Base-by-base conservation (phyloP, 768 basidiomycete species). In the Hygrophorus pudorinus region DNA sequence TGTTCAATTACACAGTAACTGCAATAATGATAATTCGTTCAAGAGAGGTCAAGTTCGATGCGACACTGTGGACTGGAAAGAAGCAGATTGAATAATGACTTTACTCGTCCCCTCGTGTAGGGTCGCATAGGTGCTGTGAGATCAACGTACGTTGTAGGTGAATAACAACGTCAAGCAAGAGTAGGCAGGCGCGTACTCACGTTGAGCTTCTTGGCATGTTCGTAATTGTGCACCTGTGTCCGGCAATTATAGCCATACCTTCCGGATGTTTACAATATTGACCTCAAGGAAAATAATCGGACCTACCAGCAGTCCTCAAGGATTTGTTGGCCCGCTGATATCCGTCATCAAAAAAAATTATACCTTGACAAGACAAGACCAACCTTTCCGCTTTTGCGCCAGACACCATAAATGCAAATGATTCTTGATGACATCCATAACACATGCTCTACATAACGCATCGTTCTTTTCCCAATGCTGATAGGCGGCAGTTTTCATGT, bases 211-310 rank as follows among this genome's bases (percentile, higher is more conserved):
- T 13, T 3, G 0, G 61, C 62, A 44, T 65, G 63, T 1, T 12
- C 20, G 2, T 13, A 9, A 14, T 49, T 56, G 45, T 63, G 62
- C 1, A 47, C 44, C 52, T 60, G 59, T 9, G 63, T 65, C 33
- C 63, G 57, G 38, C 63, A 65, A 38, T 59, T 56, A 39, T 60
- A 63, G 7, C 63, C 63, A 39, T 65, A 65, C 59, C 59, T 60
- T 35, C 14, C 9, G 40, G 12, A 13, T 8, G 1, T 14, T 33
- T 35, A 30, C 45, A 38, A 18, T 2, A 34, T 27, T 18, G 12
- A 20, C 8, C 4, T 32, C 12, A 11, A n/a, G 10, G 17, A n/a
- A 10, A 17, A n/a, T 36, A 7, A 10, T 10, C 21, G 6, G 14
- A 49, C 59, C 30, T 38, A 60, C 63, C 63, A 65, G 47, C 63